Evolutionary conservation across 495 filamentous ascomycete species (phyloP).

Genomic region (Aspergillus carlsbadensis): DNA sequence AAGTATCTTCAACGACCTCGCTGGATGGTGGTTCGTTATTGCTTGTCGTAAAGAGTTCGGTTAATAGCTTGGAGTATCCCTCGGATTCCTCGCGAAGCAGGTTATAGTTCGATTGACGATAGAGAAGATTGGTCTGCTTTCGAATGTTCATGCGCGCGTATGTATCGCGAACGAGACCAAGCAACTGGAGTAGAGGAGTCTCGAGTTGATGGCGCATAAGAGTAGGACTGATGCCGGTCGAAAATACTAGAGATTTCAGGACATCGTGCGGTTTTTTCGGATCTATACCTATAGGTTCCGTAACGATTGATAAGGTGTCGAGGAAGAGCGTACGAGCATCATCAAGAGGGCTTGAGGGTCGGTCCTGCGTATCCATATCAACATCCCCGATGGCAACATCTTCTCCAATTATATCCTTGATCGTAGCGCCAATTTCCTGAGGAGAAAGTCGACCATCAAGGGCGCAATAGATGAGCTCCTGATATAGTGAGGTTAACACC

Average conservation of each 20-base stretch:
- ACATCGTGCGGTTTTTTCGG: constrained; percentile 35
- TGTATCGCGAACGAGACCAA: constrained; percentile 78
- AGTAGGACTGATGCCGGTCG: constrained; percentile 66
- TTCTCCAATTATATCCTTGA: constrained; percentile 71
- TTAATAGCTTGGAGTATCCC: constrained; percentile 86
- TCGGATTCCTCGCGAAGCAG: constrained; percentile 93
- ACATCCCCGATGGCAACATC: constrained; percentile 44
- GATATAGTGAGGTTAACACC: constrained; percentile 68
- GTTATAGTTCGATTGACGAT: constrained; percentile 96
- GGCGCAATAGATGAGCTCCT: constrained; percentile 77
- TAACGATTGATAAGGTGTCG: constrained; percentile 73
- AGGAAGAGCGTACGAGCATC: constrained; percentile 74
- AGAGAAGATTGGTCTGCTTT: constrained; percentile 86
- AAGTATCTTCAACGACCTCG: constrained; percentile 66
- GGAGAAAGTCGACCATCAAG: constrained; percentile 66
- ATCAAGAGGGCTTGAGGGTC: constrained; percentile 46
- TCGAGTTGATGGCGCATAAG: constrained; percentile 86
- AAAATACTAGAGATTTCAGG: constrained; percentile 57
- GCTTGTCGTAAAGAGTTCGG: constrained; percentile 82
- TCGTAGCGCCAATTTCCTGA: constrained; percentile 64
- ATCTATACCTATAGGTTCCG: constrained; percentile 50
- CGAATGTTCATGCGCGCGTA: constrained; percentile 82
- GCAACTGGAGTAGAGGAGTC: constrained; percentile 63
- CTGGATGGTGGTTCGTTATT: constrained; percentile 58
- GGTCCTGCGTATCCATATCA: constrained; percentile 32